A percentile compares a stretch with the other conserved stretches of the same genome.
phyloP scores from a whole-genome alignment of 1,284 basidiomycete genomes.

The Bondarzewia mesenterica region DNA sequence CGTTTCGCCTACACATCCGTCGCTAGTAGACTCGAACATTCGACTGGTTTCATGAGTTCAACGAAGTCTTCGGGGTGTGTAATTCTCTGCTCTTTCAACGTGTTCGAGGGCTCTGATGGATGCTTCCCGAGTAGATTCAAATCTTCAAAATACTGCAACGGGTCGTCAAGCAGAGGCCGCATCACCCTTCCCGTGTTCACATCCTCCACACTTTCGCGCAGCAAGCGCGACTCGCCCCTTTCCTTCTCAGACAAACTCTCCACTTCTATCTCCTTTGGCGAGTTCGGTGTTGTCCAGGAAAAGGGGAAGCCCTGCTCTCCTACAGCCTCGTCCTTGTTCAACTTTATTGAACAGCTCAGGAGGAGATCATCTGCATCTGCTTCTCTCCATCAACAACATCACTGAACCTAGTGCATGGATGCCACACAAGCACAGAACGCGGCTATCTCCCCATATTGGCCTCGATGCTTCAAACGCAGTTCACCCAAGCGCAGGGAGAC shows the following conservation, averaged over 20 bases:
- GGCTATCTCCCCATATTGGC: no score
- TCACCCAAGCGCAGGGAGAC: no score
- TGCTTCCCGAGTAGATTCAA: slow-evolving; percentile 5
- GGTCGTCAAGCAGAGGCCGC: slow-evolving; percentile 13
- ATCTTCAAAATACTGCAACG: slow-evolving; percentile 16
- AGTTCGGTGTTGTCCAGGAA: slow-evolving; percentile 16
- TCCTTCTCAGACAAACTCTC: slow-evolving; percentile 24
- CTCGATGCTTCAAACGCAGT: no score
- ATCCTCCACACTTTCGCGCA: slow-evolving; percentile 8
- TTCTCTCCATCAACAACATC: slow-evolving; percentile 33
- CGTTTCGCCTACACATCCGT: slow-evolving; percentile 33
- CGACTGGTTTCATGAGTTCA: slow-evolving; percentile 18
- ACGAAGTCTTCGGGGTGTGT: slow-evolving; percentile 7
- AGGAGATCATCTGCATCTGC: slow-evolving; percentile 7
- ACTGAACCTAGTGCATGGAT: slow-evolving; percentile 63
- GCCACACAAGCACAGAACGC: no score
- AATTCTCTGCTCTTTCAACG: background rate
- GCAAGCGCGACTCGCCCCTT: slow-evolving; percentile 17
- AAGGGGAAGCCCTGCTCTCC: slow-evolving; percentile 18
- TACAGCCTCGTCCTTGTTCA: slow-evolving; percentile 13
- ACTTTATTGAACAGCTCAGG: background rate
- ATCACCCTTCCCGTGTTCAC: slow-evolving; percentile 24
- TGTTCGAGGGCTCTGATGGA: background rate
- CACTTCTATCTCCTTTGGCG: slow-evolving; percentile 21
- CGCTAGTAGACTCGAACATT: slow-evolving; percentile 39